Conservation (phyloP, 371 early-diverging fungal species). For the Rhizopus stolonifer region DNA sequence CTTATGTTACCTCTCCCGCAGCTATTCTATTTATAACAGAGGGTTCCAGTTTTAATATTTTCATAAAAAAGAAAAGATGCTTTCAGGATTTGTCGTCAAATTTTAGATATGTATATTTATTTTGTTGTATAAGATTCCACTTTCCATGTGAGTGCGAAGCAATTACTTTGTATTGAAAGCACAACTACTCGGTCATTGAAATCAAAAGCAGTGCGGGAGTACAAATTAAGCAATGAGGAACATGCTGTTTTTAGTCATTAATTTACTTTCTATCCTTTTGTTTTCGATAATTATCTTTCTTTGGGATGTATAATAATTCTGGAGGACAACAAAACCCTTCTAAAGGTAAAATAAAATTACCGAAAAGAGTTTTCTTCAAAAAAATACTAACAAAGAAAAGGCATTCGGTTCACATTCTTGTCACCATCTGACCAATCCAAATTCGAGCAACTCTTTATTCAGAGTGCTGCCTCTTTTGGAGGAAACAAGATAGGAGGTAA, state of each 20-base stretch:
- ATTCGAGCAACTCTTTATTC: slow-evolving; percentile 47
- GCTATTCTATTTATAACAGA: slow-evolving; percentile 84
- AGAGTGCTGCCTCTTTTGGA: slow-evolving; percentile 38
- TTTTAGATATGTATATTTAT: too few relatives aligned
- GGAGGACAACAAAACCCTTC: slow-evolving; percentile 24
- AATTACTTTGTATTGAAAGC: too few relatives aligned
- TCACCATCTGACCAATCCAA: slow-evolving; percentile 44
- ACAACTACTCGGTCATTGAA: too few relatives aligned
- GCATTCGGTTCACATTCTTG: slow-evolving; percentile 49
- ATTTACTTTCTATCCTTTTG: not conserved
- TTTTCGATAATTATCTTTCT: not conserved
- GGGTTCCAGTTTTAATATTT: slow-evolving; percentile 62
- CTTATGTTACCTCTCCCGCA: slow-evolving; percentile 86
- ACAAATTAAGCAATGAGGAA: slow-evolving; percentile 4
- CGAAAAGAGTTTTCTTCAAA: not conserved
- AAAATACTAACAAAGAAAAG: slow-evolving; percentile 13
- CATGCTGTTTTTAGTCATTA: not conserved
- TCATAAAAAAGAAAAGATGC: slow-evolving; percentile 1
- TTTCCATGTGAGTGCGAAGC: too few relatives aligned
- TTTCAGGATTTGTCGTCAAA: too few relatives aligned
- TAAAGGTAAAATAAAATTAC: slow-evolving; percentile 12
- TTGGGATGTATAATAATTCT: slow-evolving; percentile 17
- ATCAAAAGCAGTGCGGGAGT: slow-evolving; percentile 1
- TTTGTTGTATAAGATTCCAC: too few relatives aligned
- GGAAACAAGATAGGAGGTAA: slow-evolving; percentile 43